These are phyloP conservation scores for Scenedesmus sp. DNA, from an alignment of 163 green algal genomes.

Conservation along the genomic window DNA sequence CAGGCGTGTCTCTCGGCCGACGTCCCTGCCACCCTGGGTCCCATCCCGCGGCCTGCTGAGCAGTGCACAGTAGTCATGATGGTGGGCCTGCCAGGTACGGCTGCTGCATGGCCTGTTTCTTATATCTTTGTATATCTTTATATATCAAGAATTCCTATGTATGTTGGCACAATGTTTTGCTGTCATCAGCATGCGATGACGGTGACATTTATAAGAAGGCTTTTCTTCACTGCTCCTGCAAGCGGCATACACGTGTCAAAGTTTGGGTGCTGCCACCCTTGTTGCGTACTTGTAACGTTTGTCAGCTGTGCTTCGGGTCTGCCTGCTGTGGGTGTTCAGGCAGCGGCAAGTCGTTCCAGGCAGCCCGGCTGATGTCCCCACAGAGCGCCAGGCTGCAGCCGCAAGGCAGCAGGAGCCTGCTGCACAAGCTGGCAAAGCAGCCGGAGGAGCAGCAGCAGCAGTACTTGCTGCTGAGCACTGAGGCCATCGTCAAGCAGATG, in stretches of 20 bases:
- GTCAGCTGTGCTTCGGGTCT: too few species aligned
- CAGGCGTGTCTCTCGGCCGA: background rate
- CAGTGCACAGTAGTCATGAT: conserved; percentile 1
- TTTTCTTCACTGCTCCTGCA: too few species aligned
- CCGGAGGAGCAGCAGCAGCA: conserved; percentile 7
- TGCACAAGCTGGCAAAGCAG: background rate
- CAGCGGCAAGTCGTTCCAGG: conserved; percentile 3
- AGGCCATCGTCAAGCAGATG: conserved; percentile 41
- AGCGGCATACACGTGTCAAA: too few species aligned
- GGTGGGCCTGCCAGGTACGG: background rate
- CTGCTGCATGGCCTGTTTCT: too few species aligned
- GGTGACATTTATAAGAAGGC: too few species aligned
- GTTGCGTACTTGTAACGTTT: too few species aligned
- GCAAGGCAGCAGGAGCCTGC: conserved; percentile 20
- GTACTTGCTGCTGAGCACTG: conserved; percentile 37
- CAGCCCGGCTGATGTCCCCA: background rate
- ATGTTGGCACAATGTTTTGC: too few species aligned
- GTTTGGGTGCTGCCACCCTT: too few species aligned
- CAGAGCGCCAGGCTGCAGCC: background rate
- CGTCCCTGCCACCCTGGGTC: background rate
- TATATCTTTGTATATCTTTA: too few species aligned
- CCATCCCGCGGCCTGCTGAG: background rate
- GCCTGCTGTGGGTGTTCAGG: background rate
- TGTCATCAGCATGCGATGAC: too few species aligned
- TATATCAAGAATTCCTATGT: too few species aligned